These are phyloP conservation scores for Pyrenophora graminea DNA, from an alignment of 2,329 filamentous ascomycete genomes.

Conservation along the genomic window DNA sequence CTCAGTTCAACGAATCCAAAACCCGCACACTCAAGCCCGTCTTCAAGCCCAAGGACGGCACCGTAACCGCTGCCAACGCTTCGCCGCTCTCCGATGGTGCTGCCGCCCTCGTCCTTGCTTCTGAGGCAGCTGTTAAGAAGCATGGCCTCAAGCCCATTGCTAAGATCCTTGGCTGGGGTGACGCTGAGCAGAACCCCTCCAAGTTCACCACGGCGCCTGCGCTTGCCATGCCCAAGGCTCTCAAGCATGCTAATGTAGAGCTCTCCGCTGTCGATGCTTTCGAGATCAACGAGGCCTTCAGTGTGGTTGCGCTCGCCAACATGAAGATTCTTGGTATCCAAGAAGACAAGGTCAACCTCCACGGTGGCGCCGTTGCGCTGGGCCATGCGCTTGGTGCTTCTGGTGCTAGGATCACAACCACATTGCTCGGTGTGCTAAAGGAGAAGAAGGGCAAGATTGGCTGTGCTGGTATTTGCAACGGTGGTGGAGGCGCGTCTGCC, in stretches of 20 bases:
- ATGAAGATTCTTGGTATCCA: constrained; percentile 83
- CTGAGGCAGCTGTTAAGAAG: constrained; percentile 90
- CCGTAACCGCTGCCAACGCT: constrained; percentile 94
- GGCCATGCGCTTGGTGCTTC: constrained; percentile 94
- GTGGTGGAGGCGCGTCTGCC: constrained; percentile 91
- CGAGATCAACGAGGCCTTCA: constrained; percentile 99
- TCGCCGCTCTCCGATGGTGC: constrained; percentile 96
- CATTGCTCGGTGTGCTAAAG: constrained; percentile 82
- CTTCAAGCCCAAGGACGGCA: constrained; percentile 83
- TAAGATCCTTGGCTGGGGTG: constrained; percentile 97
- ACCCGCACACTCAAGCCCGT: constrained; percentile 65
- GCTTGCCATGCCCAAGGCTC: constrained; percentile 93
- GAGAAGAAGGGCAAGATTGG: constrained; percentile 94
- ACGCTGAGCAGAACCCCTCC: constrained; percentile 86
- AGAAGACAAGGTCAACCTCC: constrained; percentile 89
- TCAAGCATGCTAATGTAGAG: constrained; percentile 87
- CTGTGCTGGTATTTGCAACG: constrained; percentile 95
- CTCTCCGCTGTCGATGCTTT: constrained; percentile 84
- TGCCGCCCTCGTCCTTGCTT: constrained; percentile 88
- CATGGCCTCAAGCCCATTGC: constrained; percentile 88
- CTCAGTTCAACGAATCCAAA: constrained; percentile 58
- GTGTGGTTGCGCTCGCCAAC: constrained; percentile 93
- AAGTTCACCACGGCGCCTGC: constrained; percentile 96
- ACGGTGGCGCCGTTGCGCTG: constrained; percentile 92
- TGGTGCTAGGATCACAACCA: constrained; percentile 90